Evolutionary conservation across 192 early-diverging fungal species (phyloP).

Genomic region (Kickxella alabastrina): DNA sequence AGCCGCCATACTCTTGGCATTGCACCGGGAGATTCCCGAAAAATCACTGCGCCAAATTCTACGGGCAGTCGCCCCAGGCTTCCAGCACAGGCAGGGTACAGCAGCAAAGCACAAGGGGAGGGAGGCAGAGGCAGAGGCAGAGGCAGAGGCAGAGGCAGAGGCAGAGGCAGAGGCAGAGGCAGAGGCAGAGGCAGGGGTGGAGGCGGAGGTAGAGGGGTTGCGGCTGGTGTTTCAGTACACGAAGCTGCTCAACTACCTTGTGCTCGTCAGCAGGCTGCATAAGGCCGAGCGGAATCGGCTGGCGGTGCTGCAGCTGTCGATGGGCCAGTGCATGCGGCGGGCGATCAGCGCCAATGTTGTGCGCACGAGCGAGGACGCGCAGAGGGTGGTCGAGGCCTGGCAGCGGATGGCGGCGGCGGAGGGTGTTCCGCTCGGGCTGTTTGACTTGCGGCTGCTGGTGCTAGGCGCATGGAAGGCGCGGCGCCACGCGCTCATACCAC

Average conservation of each 20-base stretch:
- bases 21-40: background rate
- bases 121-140: constrained; percentile 9
- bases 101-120: background rate
- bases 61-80: background rate
- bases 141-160: too few species aligned
- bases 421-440: constrained; percentile 16
- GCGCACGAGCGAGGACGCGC: constrained; percentile 18
- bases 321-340: constrained; percentile 47
- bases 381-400: constrained; percentile 19
- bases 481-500: constrained; percentile 28
- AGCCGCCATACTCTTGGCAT: too few species aligned
- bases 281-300: constrained; percentile 23
- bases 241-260: constrained; percentile 35
- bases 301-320: constrained; percentile 23
- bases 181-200: background rate
- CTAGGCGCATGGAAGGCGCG: constrained; percentile 46
- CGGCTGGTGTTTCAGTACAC: constrained; percentile 36
- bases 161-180: constrained; percentile 14
- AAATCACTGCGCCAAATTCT: background rate
- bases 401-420: constrained; percentile 13
- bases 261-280: constrained; percentile 25
- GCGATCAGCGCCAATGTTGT: constrained; percentile 7
- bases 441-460: constrained; percentile 33
- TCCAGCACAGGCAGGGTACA: too few species aligned
- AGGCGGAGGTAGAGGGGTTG: constrained; percentile 20